phyloP scores from a whole-genome alignment of 2,329 filamentous ascomycete genomes.

The Fusarium falciforme region DNA sequence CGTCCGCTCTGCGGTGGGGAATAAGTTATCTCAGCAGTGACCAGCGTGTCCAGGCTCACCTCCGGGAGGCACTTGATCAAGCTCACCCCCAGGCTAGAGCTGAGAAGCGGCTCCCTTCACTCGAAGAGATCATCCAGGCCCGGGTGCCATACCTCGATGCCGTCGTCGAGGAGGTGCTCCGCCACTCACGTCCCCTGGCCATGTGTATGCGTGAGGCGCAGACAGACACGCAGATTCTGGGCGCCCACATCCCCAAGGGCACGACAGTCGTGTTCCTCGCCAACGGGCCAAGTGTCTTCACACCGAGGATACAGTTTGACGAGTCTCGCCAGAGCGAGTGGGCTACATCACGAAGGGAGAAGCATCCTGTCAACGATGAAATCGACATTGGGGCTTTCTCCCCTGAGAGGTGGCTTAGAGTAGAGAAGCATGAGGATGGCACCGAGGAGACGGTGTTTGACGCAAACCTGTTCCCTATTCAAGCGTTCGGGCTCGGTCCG shows the following conservation, averaged over 20 bases:
- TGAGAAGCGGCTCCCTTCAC: constrained; percentile 6
- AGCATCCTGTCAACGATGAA: neutral
- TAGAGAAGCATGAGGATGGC: neutral
- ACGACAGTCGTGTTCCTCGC: constrained; percentile 22
- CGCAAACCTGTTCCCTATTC: constrained; percentile 44
- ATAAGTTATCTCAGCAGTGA: constrained; percentile 20
- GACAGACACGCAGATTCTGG: constrained; percentile 21
- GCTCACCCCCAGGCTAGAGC: constrained; percentile 3
- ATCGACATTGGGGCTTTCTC: constrained; percentile 10
- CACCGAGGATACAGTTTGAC: constrained; percentile 11
- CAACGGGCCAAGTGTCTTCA: constrained; percentile 12
- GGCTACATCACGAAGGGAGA: neutral
- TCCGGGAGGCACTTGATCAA: constrained; percentile 8
- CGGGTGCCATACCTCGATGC: constrained; percentile 25
- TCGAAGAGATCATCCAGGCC: constrained; percentile 17
- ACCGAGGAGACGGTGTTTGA: constrained; percentile 39
- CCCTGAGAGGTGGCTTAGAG: constrained; percentile 30
- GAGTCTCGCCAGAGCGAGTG: constrained; percentile 16
- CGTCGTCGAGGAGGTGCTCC: constrained; percentile 23
- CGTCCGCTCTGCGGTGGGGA: constrained; percentile 21
- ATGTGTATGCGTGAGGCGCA: constrained; percentile 14
- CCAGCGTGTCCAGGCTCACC: constrained; percentile 12
- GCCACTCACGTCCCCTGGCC: constrained; percentile 14
- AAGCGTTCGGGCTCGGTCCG: constrained; percentile 50
- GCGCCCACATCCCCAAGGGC: constrained; percentile 25